phyloP scores from a whole-genome alignment of 1,139 yeast genomes.

The Zygoascus hellenicus region DNA sequence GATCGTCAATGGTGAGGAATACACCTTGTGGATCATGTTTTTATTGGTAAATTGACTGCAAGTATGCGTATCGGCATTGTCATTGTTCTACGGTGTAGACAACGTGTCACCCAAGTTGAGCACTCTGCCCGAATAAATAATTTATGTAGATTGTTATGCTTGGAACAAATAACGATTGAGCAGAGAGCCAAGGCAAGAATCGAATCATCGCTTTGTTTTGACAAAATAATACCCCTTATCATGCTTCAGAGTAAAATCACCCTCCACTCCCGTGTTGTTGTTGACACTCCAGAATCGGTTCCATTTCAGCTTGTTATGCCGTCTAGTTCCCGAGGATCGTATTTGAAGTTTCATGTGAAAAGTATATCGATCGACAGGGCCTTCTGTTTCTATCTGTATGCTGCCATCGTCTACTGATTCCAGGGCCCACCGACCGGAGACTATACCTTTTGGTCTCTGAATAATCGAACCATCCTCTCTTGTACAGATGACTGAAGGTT shows the following conservation, averaged over 20 bases:
- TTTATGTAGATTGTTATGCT: too few relatives aligned
- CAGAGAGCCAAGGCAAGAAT: too few relatives aligned
- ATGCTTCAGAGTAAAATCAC: constrained; percentile 52
- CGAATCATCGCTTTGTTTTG: not conserved
- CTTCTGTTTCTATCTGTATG: constrained; percentile 47
- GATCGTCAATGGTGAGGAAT: too few relatives aligned
- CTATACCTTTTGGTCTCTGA: constrained; percentile 30
- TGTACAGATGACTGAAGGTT: constrained; percentile 15
- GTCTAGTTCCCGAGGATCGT: constrained; percentile 48
- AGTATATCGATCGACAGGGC: constrained; percentile 56
- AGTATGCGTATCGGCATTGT: too few relatives aligned
- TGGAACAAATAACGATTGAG: too few relatives aligned
- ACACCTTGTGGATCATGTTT: too few relatives aligned
- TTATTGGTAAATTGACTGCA: too few relatives aligned
- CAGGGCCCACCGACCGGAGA: constrained; percentile 47
- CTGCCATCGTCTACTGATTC: constrained; percentile 47
- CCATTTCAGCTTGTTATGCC: constrained; percentile 69
- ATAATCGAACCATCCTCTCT: constrained; percentile 25
- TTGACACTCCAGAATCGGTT: constrained; percentile 51
- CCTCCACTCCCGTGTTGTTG: constrained; percentile 46
- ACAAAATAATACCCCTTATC: constrained; percentile 70
- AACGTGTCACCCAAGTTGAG: too few relatives aligned
- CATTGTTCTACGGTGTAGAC: too few relatives aligned
- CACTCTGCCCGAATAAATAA: too few relatives aligned
- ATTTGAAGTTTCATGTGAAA: constrained; percentile 61